phyloP scores from a whole-genome alignment of 176 grass and related monocot genomes.

The Saccharum spontaneum region DNA sequence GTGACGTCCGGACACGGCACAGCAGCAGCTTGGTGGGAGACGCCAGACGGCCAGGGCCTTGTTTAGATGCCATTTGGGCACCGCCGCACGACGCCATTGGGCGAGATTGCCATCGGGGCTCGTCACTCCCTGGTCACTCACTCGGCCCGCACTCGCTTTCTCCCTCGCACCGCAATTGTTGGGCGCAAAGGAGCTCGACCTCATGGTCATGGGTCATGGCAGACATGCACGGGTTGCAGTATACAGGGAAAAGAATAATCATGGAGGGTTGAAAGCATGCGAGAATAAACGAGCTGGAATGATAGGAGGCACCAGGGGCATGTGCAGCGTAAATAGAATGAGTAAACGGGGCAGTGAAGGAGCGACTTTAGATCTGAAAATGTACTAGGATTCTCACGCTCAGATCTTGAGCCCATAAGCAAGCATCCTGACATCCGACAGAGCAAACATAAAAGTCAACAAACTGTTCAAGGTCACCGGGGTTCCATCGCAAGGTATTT shows the following conservation, averaged over 20 bases:
- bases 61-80: slow-evolving; percentile 21
- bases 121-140: neutral
- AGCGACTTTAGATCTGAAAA: neutral
- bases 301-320: neutral
- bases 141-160: neutral
- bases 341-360: neutral
- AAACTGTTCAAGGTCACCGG: neutral
- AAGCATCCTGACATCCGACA: neutral
- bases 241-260: slow-evolving; percentile 12
- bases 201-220: neutral
- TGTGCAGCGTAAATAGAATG: neutral
- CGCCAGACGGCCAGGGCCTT: neutral
- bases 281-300: slow-evolving; percentile 13
- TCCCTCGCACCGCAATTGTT: neutral
- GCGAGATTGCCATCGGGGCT: neutral
- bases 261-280: slow-evolving; percentile 9
- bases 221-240: slow-evolving; percentile 8
- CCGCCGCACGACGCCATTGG: slow-evolving; percentile 22
- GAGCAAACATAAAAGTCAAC: neutral
- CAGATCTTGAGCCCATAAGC: neutral
- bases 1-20: neutral
- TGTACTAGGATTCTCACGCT: neutral
- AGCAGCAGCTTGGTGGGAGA: neutral
- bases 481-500: too few relatives aligned
- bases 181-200: neutral